Conservation (phyloP, 345 rosid genomes). For the Turritis glabra region DNA sequence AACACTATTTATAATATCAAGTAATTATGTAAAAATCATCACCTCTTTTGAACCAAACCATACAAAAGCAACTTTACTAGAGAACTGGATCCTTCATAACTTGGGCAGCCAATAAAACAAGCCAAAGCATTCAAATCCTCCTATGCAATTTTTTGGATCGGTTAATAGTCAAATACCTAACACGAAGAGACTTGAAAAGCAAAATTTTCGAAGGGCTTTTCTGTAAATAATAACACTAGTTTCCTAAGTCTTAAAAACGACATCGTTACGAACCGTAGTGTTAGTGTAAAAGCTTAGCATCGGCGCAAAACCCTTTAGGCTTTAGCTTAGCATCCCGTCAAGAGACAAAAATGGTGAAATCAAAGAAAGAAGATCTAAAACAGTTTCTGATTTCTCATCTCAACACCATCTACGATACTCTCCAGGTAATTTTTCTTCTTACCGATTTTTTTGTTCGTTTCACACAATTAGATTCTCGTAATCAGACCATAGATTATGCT, state of each 20-base stretch:
- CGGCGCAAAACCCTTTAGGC: conserved; percentile 26
- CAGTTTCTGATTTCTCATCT: neutral
- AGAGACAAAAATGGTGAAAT: conserved; percentile 4
- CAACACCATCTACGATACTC: conserved; percentile 9
- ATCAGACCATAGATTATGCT: neutral
- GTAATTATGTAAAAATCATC: too few relatives aligned
- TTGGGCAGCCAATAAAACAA: too few relatives aligned
- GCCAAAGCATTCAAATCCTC: too few relatives aligned
- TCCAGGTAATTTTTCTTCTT: conserved; percentile 51
- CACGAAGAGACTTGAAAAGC: too few relatives aligned
- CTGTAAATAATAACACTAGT: neutral
- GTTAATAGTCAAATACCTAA: too few relatives aligned
- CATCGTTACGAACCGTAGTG: neutral
- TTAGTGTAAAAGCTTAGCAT: too few relatives aligned
- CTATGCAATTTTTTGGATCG: too few relatives aligned
- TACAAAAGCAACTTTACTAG: too few relatives aligned
- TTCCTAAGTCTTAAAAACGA: neutral
- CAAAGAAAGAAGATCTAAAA: neutral
- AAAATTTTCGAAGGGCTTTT: neutral
- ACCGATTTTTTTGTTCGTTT: neutral
- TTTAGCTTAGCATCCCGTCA: neutral
- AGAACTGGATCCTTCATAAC: too few relatives aligned
- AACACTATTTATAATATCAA: too few relatives aligned
- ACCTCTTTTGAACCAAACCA: too few relatives aligned
- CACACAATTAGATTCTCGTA: neutral